These are phyloP conservation scores for Rhodamnia argentea DNA, from an alignment of 345 rosid genomes.

Conservation along the genomic window DNA sequence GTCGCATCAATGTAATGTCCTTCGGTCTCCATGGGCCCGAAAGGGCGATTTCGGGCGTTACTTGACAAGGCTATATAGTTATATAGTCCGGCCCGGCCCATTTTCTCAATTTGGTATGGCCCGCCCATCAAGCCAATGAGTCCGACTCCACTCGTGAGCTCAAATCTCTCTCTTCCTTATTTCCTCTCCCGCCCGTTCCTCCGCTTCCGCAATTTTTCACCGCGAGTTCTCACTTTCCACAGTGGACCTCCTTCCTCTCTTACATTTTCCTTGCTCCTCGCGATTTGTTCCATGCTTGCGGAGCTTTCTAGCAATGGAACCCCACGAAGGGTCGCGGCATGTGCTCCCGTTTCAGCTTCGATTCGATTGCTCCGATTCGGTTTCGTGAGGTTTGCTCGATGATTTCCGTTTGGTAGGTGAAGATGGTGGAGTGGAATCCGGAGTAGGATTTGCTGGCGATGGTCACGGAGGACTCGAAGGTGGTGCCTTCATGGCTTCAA, in stretches of 20 bases:
- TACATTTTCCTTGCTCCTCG: too few relatives aligned
- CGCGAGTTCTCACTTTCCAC: too few relatives aligned
- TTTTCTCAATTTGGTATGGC: too few relatives aligned
- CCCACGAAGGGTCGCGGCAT: not conserved
- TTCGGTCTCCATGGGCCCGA: too few relatives aligned
- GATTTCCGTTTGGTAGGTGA: conserved; percentile 21
- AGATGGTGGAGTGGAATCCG: conserved; percentile 81
- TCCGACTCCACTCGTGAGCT: too few relatives aligned
- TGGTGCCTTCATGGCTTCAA: conserved; percentile 77
- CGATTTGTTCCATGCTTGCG: not conserved
- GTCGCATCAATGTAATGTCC: not conserved
- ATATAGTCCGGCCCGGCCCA: not conserved
- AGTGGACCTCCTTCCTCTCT: too few relatives aligned
- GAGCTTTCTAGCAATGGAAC: not conserved
- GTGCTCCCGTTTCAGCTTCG: not conserved
- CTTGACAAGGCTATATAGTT: not conserved
- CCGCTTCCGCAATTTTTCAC: not conserved
- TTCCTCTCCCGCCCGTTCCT: not conserved
- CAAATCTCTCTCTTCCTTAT: too few relatives aligned
- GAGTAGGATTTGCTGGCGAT: conserved; percentile 88
- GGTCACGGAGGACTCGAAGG: conserved; percentile 72
- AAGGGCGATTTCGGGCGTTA: too few relatives aligned
- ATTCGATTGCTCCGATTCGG: not conserved
- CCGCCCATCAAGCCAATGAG: too few relatives aligned
- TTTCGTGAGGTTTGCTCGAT: not conserved